A percentile compares a stretch with the other conserved stretches of the same genome.
Conservation (phyloP, 441 rosid genomes). For the Croton setiger region DNA sequence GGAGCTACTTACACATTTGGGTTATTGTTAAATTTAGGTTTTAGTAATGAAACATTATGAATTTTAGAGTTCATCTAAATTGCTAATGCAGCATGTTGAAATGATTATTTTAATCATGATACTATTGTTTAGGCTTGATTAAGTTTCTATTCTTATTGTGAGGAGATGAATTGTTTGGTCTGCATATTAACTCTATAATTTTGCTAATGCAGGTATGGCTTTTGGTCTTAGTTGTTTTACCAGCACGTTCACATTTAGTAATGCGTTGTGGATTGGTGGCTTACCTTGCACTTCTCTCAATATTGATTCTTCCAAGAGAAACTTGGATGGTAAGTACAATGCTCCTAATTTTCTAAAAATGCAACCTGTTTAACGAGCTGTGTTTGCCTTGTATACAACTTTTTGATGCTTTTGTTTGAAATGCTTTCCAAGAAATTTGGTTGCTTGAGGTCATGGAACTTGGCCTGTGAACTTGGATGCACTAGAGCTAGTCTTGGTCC, state of each 20-base stretch:
- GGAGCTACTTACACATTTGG: not conserved
- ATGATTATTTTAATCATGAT: not conserved
- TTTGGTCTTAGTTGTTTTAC: slow-evolving; percentile 74
- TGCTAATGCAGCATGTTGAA: not conserved
- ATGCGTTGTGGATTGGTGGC: slow-evolving; percentile 78
- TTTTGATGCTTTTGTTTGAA: not conserved
- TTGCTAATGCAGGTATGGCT: slow-evolving; percentile 76
- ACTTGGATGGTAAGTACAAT: slow-evolving; percentile 64
- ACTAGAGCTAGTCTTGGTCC: not conserved
- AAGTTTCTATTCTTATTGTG: not conserved
- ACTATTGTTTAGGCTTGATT: not conserved
- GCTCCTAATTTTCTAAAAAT: not conserved
- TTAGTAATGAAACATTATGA: not conserved
- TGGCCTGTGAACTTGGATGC: not conserved
- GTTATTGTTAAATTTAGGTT: not conserved
- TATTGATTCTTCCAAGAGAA: slow-evolving; percentile 61
- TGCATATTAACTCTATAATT: not conserved
- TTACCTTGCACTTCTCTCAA: slow-evolving; percentile 60
- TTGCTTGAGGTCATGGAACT: not conserved
- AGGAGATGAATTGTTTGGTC: not conserved
- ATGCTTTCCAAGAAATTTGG: slow-evolving; percentile 3
- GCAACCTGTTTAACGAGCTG: not conserved
- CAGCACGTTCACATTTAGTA: slow-evolving; percentile 67
- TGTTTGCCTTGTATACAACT: not conserved
- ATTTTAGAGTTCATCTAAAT: not conserved